Conservation (phyloP, 352 stramenopile genomes). For the Thraustochytrium striatum region DNA sequence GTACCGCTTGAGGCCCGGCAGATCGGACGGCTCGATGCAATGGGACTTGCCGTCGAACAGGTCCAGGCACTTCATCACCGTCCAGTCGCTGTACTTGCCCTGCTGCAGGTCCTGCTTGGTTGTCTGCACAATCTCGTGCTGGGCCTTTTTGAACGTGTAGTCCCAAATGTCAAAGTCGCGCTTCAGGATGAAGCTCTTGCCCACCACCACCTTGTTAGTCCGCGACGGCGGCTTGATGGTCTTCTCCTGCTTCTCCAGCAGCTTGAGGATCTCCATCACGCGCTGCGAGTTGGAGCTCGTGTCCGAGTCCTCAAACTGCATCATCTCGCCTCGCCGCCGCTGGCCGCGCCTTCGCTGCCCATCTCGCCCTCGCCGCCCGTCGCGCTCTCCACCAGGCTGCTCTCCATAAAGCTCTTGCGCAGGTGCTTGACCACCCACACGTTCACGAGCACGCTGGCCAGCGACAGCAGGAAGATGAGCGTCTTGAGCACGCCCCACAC, state of each 20-base stretch:
- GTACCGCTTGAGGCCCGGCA: constrained; percentile 24
- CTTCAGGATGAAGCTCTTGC: constrained; percentile 42
- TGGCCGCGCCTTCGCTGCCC: neutral
- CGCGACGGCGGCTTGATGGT: constrained; percentile 26
- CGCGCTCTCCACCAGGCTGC: neutral
- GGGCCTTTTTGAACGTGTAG: constrained; percentile 6
- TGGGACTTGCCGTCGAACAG: constrained; percentile 44
- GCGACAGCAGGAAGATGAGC: constrained; percentile 6
- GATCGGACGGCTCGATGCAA: constrained; percentile 36
- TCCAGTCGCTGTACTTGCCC: constrained; percentile 1
- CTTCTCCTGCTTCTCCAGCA: constrained; percentile 39
- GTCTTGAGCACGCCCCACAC: constrained; percentile 33
- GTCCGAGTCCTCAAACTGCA: too few species aligned
- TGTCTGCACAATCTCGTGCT: neutral
- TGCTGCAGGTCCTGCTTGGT: constrained; percentile 36
- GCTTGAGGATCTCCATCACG: constrained; percentile 41
- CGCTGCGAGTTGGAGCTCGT: constrained; percentile 13
- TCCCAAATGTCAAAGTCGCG: constrained; percentile 42
- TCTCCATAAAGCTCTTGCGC: constrained; percentile 11
- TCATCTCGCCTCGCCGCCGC: neutral
- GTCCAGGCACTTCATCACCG: constrained; percentile 38
- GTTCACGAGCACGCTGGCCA: constrained; percentile 16
- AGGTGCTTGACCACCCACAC: constrained; percentile 43
- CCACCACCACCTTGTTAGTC: constrained; percentile 38
- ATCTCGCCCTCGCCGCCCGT: neutral